These are phyloP conservation scores for Asterophora parasitica DNA, from an alignment of 768 basidiomycete species.

Conservation along the genomic window DNA sequence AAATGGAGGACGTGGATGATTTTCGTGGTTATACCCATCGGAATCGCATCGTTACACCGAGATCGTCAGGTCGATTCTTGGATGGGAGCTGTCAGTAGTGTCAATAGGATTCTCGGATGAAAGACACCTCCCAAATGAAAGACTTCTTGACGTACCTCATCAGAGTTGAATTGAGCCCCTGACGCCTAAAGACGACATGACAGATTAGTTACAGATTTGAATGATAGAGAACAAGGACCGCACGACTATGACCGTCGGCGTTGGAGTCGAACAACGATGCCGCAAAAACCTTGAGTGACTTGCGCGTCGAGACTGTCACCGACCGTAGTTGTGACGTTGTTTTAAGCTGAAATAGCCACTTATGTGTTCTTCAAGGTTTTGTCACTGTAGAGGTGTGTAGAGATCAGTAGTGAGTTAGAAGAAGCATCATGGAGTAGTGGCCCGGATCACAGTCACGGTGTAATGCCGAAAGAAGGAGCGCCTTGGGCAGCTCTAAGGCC, in stretches of 20 bases:
- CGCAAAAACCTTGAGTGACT: not conserved
- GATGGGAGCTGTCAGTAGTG: constrained; percentile 15
- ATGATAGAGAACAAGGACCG: constrained; percentile 6
- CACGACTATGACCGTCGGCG: not conserved
- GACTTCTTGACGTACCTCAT: constrained; percentile 14
- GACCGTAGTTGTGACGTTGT: not conserved
- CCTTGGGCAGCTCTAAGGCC: constrained; percentile 7
- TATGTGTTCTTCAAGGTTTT: no score
- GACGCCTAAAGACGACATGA: constrained; percentile 7
- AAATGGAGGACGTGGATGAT: constrained; percentile 18
- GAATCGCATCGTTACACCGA: constrained; percentile 12
- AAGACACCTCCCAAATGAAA: constrained; percentile 6
- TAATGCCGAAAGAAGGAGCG: not conserved
- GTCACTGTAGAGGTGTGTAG: not conserved
- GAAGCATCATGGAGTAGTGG: not conserved
- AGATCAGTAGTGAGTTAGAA: not conserved
- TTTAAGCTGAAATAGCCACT: not conserved
- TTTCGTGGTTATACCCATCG: constrained; percentile 8
- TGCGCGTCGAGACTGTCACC: not conserved
- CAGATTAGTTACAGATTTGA: constrained; percentile 10
- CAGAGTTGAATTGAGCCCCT: constrained; percentile 8
- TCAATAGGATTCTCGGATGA: not conserved
- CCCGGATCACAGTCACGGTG: constrained; percentile 8
- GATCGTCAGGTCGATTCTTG: constrained; percentile 8
- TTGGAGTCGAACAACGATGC: not conserved